Evolutionary conservation across 2,329 filamentous ascomycete species (phyloP).

Genomic region (Venturia pyrina): DNA sequence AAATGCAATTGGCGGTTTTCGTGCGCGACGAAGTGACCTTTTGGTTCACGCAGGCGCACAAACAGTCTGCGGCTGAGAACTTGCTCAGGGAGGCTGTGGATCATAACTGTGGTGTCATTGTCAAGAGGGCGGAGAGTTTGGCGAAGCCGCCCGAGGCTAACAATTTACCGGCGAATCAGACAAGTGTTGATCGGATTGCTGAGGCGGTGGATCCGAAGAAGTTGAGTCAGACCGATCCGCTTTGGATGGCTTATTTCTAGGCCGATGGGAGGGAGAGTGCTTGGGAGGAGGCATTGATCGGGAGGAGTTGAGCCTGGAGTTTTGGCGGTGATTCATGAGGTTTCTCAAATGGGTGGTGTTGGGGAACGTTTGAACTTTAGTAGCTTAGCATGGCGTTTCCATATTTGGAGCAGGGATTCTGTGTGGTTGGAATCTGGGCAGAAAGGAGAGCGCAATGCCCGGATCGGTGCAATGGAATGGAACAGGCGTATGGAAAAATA

Average conservation of each 20-base stretch:
- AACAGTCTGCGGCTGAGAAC: constrained; percentile 51
- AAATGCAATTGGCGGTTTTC: constrained; percentile 85
- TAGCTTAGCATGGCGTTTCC: not conserved
- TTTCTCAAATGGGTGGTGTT: not conserved
- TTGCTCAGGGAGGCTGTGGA: constrained; percentile 72
- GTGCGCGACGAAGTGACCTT: constrained; percentile 97
- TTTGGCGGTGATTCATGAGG: not conserved
- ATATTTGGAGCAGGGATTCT: too few relatives aligned
- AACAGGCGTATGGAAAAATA: too few relatives aligned
- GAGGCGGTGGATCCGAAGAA: constrained; percentile 87
- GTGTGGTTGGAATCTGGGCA: too few relatives aligned
- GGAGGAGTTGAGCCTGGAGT: not conserved
- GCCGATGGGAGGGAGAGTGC: not conserved
- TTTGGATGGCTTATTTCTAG: constrained; percentile 96
- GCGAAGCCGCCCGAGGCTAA: constrained; percentile 62
- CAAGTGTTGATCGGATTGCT: constrained; percentile 88
- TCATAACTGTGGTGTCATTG: constrained; percentile 79
- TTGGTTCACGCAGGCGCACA: constrained; percentile 80
- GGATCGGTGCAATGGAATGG: too few relatives aligned
- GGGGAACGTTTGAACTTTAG: not conserved
- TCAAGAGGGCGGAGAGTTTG: constrained; percentile 78
- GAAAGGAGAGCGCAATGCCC: too few relatives aligned
- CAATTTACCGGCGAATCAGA: constrained; percentile 90
- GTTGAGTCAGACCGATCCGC: constrained; percentile 74
- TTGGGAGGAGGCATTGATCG: too few relatives aligned